Evolutionary conservation across 805 yeast species (phyloP).

Genomic region (Hanseniaspora meyeri): DNA sequence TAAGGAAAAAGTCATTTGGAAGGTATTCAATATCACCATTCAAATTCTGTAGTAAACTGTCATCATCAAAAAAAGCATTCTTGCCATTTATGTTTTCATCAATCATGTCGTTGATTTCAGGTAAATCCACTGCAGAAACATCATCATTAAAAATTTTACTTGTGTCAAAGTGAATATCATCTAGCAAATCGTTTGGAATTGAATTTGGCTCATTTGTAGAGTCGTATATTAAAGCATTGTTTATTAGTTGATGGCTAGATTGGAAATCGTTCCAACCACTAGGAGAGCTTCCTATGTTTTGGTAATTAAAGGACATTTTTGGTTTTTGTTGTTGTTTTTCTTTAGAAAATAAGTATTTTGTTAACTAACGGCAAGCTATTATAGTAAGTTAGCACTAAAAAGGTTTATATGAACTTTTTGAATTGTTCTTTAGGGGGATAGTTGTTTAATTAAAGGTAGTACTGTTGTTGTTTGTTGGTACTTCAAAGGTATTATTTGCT

Average conservation of each 20-base stretch:
- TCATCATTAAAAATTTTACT: slow-evolving; percentile 5
- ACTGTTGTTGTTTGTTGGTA: no score
- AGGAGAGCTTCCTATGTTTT: background rate
- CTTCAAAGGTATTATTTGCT: no score
- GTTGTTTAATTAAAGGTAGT: no score
- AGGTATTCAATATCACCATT: background rate
- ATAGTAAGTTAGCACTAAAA: no score
- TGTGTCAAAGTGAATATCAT: background rate
- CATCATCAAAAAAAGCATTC: background rate
- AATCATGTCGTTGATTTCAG: slow-evolving; percentile 9
- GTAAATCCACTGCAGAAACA: background rate
- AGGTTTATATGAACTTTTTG: no score
- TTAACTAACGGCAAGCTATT: no score
- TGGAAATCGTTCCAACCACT: background rate
- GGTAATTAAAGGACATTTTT: background rate
- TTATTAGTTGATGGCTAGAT: background rate
- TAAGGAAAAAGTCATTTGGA: background rate
- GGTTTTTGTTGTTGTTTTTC: background rate
- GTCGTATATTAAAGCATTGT: background rate
- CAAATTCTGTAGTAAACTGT: background rate
- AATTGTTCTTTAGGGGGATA: no score
- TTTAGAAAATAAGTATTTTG: no score
- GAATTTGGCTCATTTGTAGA: background rate
- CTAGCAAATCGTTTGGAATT: background rate
- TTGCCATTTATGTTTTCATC: background rate